phyloP scores from a whole-genome alignment of 805 yeast genomes.

The Yarrowia porcina region DNA sequence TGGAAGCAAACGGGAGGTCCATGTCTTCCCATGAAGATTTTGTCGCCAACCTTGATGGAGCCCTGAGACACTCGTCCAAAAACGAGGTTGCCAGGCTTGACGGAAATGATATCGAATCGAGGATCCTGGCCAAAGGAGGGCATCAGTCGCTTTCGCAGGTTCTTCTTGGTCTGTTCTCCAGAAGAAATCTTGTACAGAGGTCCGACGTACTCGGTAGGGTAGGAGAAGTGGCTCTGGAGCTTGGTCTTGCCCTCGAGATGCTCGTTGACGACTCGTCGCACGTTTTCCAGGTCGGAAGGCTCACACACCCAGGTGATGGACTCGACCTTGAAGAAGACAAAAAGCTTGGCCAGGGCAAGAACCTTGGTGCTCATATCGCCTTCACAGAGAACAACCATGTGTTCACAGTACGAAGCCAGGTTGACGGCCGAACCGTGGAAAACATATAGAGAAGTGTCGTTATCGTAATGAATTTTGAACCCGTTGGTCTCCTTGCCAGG shows the following conservation, averaged over 20 bases:
- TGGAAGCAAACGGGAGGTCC: slow-evolving; percentile 22
- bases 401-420: slow-evolving; percentile 16
- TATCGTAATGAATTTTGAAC: slow-evolving; percentile 14
- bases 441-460: slow-evolving; percentile 12
- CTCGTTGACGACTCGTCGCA: neutral
- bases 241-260: slow-evolving; percentile 1
- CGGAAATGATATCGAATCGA: slow-evolving; percentile 13
- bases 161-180: neutral
- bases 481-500: slow-evolving; percentile 20
- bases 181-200: slow-evolving; percentile 1
- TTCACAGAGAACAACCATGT: slow-evolving; percentile 17
- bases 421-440: slow-evolving; percentile 19
- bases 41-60: neutral
- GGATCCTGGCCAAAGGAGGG: slow-evolving; percentile 16
- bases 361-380: slow-evolving; percentile 7
- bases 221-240: slow-evolving; percentile 14
- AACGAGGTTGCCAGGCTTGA: slow-evolving; percentile 18
- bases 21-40: slow-evolving; percentile 20
- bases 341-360: slow-evolving; percentile 10
- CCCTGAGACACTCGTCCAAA: slow-evolving; percentile 17
- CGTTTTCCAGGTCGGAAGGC: neutral
- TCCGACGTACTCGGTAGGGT: slow-evolving; percentile 16
- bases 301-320: slow-evolving; percentile 24
- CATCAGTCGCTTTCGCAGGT: slow-evolving; percentile 15
- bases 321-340: slow-evolving; percentile 19